Percentiles rank a stretch among this genome's conserved stretches.
These are phyloP conservation scores for Alternaria hordeiaustralica DNA, from an alignment of 2,329 filamentous ascomycete genomes.

Conservation along the genomic window DNA sequence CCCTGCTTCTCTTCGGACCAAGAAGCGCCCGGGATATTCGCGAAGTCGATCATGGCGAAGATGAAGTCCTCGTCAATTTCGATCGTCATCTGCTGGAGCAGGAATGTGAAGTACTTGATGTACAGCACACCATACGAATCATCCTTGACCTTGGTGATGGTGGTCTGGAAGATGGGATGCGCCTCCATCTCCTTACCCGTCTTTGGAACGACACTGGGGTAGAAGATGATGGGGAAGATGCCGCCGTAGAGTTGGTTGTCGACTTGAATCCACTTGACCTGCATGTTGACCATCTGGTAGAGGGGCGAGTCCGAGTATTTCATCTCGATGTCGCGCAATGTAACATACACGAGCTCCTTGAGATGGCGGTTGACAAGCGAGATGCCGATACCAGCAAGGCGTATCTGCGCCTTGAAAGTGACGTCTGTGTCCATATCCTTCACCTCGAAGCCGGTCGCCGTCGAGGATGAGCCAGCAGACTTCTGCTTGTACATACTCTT, in stretches of 20 bases:
- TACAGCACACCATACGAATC: slow-evolving; percentile 98
- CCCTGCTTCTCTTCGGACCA: slow-evolving; percentile 86
- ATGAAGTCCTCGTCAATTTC: slow-evolving; percentile 99
- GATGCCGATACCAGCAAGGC: slow-evolving; percentile 87
- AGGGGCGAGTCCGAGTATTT: slow-evolving; percentile 92
- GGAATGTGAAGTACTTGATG: slow-evolving; percentile 94
- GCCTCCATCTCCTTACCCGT: slow-evolving; percentile 95
- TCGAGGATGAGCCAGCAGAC: slow-evolving; percentile 62
- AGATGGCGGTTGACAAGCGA: slow-evolving; percentile 93
- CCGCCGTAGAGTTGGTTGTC: slow-evolving; percentile 98
- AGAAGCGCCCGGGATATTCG: slow-evolving; percentile 86
- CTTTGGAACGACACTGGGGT: slow-evolving; percentile 97
- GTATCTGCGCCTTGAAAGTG: slow-evolving; percentile 87
- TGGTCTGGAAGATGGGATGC: slow-evolving; percentile 91
- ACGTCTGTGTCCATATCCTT: slow-evolving; percentile 89
- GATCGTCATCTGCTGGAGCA: slow-evolving; percentile 97
- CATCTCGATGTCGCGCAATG: slow-evolving; percentile 86
- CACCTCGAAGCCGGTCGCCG: slow-evolving; percentile 82
- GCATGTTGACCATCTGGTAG: slow-evolving; percentile 88
- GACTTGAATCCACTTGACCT: slow-evolving; percentile 98
- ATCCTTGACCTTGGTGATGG: slow-evolving; percentile 94
- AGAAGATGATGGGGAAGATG: slow-evolving; percentile 95
- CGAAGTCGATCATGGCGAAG: slow-evolving; percentile 92
- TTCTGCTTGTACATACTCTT: slow-evolving; percentile 88
- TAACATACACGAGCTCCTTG: slow-evolving; percentile 91